Conservation (phyloP, 164 flowering plant species). For the Chimonanthus salicifolius region DNA sequence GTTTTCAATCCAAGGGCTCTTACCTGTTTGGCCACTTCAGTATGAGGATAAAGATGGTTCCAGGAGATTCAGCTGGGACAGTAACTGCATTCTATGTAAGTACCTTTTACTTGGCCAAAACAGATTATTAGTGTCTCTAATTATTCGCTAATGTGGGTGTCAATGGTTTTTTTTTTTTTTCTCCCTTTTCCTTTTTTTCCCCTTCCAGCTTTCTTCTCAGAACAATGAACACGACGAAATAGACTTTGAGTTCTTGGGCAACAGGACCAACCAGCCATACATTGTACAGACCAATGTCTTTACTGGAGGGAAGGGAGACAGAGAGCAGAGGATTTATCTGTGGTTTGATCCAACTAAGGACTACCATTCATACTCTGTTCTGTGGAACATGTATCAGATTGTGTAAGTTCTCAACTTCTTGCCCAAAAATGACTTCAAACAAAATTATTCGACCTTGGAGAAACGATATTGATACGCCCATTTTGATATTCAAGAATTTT, state of each 20-base stretch:
- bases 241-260: slow-evolving; percentile 41
- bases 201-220: slow-evolving; percentile 57
- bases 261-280: slow-evolving; percentile 57
- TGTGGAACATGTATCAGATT: slow-evolving; percentile 21
- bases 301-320: slow-evolving; percentile 69
- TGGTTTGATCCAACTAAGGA: slow-evolving; percentile 78
- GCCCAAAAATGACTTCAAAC: background rate
- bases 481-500: too few species aligned
- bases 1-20: slow-evolving; percentile 77
- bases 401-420: slow-evolving; percentile 33
- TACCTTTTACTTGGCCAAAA: background rate
- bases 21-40: slow-evolving; percentile 87
- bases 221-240: slow-evolving; percentile 76
- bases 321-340: slow-evolving; percentile 66
- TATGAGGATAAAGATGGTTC: slow-evolving; percentile 72
- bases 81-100: slow-evolving; percentile 88
- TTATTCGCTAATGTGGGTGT: background rate
- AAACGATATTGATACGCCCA: too few species aligned
- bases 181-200: background rate
- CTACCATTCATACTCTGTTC: slow-evolving; percentile 46
- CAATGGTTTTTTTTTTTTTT: background rate
- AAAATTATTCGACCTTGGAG: too few species aligned
- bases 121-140: background rate
- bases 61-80: slow-evolving; percentile 85
- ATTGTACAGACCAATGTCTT: slow-evolving; percentile 79